phyloP scores from a whole-genome alignment of 495 filamentous ascomycete species.

The Aspergillus bridgeri region DNA sequence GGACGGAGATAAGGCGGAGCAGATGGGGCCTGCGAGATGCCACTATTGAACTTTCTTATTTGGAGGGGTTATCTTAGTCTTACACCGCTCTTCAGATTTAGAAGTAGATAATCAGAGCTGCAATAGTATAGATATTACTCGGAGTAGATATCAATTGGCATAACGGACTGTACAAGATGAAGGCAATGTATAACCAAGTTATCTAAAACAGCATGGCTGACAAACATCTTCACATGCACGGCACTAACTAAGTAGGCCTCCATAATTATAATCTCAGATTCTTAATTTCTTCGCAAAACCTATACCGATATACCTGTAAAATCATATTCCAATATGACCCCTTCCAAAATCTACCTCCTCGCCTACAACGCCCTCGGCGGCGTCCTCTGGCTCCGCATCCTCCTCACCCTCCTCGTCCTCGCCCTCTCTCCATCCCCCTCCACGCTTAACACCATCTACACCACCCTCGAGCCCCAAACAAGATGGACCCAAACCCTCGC shows the following conservation, averaged over 20 bases:
- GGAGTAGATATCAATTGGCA: too few relatives aligned
- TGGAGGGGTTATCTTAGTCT: not conserved
- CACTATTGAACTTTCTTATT: not conserved
- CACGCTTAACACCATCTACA: slow-evolving; percentile 16
- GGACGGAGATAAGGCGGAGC: too few relatives aligned
- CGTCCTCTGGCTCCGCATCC: slow-evolving; percentile 58
- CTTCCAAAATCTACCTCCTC: slow-evolving; percentile 52
- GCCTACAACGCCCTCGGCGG: slow-evolving; percentile 70
- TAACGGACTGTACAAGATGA: too few relatives aligned
- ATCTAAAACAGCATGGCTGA: not conserved
- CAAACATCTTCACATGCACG: not conserved
- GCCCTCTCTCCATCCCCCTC: slow-evolving; percentile 2
- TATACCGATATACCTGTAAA: not conserved
- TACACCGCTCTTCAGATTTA: not conserved
- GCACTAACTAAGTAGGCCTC: not conserved
- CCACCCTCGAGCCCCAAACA: slow-evolving; percentile 27
- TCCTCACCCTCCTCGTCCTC: slow-evolving; percentile 16
- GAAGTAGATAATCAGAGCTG: too few relatives aligned
- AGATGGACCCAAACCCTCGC: slow-evolving; percentile 31
- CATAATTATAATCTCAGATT: not conserved
- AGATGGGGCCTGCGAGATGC: not conserved
- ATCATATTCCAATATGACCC: slow-evolving; percentile 6
- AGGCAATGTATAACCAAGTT: too few relatives aligned
- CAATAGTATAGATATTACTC: too few relatives aligned
- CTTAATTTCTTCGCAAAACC: not conserved